Base-by-base conservation (phyloP, 768 basidiomycete genomes). In the Lactarius trivialis region DNA sequence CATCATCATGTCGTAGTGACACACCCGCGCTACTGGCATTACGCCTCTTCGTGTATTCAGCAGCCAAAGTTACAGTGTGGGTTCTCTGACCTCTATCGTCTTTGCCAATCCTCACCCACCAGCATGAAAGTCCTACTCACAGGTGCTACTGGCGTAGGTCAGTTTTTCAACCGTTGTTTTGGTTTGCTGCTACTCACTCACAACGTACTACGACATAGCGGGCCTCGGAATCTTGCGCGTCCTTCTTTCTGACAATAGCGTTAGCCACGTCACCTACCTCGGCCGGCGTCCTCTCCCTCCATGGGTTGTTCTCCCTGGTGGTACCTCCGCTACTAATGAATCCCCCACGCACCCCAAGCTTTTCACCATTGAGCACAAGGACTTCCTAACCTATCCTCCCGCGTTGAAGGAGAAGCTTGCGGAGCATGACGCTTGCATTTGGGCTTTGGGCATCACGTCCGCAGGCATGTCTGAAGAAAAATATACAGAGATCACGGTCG, bases 351-450 rank as follows among this genome's bases (percentile, higher is more conserved):
- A 67, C 32, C 60, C 67, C 1, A 71, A 70, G 50, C 67, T 68
- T n/a, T 56, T 28, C 15, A 63, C 68, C 2, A 36, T 71, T 30
- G 62, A 65, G 7, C 68, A 68, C 33, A 33, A 56, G 4, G 59
- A 70, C 56, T 72, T 70, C 57, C 37, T 58, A 9, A 8, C 32
- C 3, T 71, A 68, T 55, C 65, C 70, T 4, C 30, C 64, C 3
- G 36, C 37, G 7, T 45, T 71, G 8, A 60, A 60, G 39, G 45
- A 48, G 11, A 58, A 30, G n/a, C 55, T 71, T n/a, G 62, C 59
- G 21, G 64, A 53, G 15, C 70, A 69, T 14, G 68, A 71, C 24
- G 68, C 68, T n/a, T 69, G 69, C 49, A 65, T 72, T 5, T 72
- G 71, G 69, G 70, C 70, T 33, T 64, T 69, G 48, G 71, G 71